Base-by-base conservation (phyloP, 2,329 filamentous ascomycete species). In the Aspergillus hiratsukae region DNA sequence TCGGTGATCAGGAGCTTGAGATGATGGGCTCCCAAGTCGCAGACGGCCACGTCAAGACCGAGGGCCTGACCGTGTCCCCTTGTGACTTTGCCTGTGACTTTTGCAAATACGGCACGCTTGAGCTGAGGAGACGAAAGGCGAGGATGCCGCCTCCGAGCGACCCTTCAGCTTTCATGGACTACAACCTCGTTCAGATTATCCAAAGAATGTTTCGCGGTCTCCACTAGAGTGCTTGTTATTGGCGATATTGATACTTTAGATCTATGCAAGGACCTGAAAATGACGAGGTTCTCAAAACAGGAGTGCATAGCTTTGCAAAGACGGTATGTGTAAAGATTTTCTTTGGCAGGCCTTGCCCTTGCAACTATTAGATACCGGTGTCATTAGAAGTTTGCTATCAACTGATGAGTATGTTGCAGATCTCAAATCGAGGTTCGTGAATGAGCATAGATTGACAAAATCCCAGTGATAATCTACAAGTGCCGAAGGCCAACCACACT, bases 61-160 rank as follows among this genome's bases (percentile, higher is more conserved):
- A 48, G 23, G 51, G 52, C 5, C 29, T 55, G 4, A 50, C 51
- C 29, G 29, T 60, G 1, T 83, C 84, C 1, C 76, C 77, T 21
- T 92, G 89, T 65, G 84, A 90, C 62, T 89, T 83, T 75, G 89
- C 89, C 2, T 92, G 89, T 66, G 89, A 92, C 70, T 88, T 84
- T 76, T 89, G 90, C 69, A 91, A 91, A 72, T 87, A 91, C 66
- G 77, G 77, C 1, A 67, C 79, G 0, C 72, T 76, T 41, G 81
- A 76, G 17, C 71, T 91, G 58, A 81, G 81, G 65, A 80, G 72
- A 64, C 79, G 85, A 54, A 87, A 86, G 66, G 65, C 68, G 50
- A 69, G 59, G 27, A 73, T 74, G 68, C 60, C 59, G 4, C 49
- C 58, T 6, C 65, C 63, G 27, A 61, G 57, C 27, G 52, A 50